Evolutionary conservation across 176 grass and related monocot species (phyloP).

Genomic region (Poa annua): DNA sequence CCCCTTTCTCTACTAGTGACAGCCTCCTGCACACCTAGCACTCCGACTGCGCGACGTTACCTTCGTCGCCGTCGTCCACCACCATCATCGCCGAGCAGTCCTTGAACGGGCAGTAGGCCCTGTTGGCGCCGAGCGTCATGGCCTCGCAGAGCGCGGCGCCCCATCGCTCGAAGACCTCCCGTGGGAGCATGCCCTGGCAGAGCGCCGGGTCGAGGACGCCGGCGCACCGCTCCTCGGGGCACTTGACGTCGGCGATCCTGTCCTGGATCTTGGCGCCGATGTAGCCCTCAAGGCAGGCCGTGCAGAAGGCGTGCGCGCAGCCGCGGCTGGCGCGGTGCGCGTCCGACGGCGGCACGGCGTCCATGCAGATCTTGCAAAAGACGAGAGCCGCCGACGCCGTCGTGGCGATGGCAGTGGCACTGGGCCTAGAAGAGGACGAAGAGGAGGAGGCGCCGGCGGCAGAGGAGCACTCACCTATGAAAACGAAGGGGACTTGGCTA

Average conservation of each 20-base stretch:
- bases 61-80: not conserved
- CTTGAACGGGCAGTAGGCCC: slow-evolving; percentile 67
- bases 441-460: not conserved
- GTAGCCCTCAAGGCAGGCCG: slow-evolving; percentile 50
- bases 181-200: slow-evolving; percentile 36
- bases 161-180: slow-evolving; percentile 60
- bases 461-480: slow-evolving; percentile 25
- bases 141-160: slow-evolving; percentile 53
- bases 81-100: slow-evolving; percentile 67
- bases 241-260: slow-evolving; percentile 35
- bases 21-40: slow-evolving; percentile 62
- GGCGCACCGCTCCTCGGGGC: slow-evolving; percentile 58
- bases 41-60: slow-evolving; percentile 30
- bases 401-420: not conserved
- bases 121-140: slow-evolving; percentile 31
- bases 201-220: slow-evolving; percentile 43
- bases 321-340: slow-evolving; percentile 23
- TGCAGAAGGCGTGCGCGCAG: slow-evolving; percentile 71
- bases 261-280: slow-evolving; percentile 57
- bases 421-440: not conserved
- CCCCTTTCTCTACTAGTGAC: no score
- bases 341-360: slow-evolving; percentile 26
- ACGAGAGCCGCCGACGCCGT: no score
- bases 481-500: not conserved
- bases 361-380: slow-evolving; percentile 80